phyloP scores from a whole-genome alignment of 805 yeast genomes.

The Ogataea trehalophila region DNA sequence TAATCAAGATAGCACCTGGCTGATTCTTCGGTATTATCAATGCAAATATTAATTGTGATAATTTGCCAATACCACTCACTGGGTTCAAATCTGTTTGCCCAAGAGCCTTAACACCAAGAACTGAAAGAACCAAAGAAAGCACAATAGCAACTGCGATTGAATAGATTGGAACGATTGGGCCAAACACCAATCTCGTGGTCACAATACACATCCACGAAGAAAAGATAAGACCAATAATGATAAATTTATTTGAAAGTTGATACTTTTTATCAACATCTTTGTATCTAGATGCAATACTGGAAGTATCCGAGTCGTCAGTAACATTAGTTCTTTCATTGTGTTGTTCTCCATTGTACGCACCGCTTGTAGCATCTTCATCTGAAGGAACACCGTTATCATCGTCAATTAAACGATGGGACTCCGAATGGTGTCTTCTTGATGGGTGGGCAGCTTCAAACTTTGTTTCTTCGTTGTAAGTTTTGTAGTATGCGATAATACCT shows the following conservation, averaged over 20 bases:
- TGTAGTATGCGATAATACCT: conserved; percentile 27
- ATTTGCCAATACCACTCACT: conserved; percentile 92
- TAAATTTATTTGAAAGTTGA: conserved; percentile 46
- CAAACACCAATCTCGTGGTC: conserved; percentile 65
- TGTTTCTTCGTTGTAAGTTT: neutral
- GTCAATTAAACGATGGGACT: conserved; percentile 5
- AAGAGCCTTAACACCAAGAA: conserved; percentile 86
- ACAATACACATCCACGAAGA: conserved; percentile 67
- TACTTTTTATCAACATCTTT: conserved; percentile 36
- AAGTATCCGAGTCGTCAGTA: conserved; percentile 11
- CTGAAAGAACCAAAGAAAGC: conserved; percentile 72
- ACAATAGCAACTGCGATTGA: conserved; percentile 64
- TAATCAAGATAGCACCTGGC: conserved; percentile 79
- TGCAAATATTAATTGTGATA: conserved; percentile 87
- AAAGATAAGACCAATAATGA: conserved; percentile 53
- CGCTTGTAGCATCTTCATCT: conserved; percentile 19
- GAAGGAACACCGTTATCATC: conserved; percentile 12
- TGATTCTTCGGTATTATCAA: conserved; percentile 65
- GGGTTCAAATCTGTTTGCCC: conserved; percentile 98
- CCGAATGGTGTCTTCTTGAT: conserved; percentile 2
- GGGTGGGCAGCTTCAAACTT: too few species aligned
- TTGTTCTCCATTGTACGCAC: conserved; percentile 18
- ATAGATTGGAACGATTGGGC: conserved; percentile 63
- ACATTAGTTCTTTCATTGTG: neutral
- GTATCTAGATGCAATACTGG: too few species aligned